Evolutionary conservation across 1,139 yeast species (phyloP).

Genomic region (Pneumocystis wakefieldiae): DNA sequence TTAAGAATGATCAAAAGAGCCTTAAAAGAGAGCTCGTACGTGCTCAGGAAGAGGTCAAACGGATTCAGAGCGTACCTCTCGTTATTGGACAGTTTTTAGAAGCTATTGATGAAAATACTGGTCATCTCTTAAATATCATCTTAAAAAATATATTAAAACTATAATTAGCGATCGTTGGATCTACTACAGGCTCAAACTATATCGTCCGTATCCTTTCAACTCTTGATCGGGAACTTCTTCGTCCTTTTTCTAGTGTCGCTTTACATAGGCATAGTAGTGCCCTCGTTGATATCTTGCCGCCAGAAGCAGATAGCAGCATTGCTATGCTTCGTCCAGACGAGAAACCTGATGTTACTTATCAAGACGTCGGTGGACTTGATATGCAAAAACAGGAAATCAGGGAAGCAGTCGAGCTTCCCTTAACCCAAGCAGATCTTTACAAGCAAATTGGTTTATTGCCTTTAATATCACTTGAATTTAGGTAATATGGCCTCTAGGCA

Average conservation of each 20-base stretch:
- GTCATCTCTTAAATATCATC: constrained; percentile 21
- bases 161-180: constrained; percentile 50
- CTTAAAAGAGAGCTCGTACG: constrained; percentile 83
- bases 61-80: constrained; percentile 92
- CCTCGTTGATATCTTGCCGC: constrained; percentile 89
- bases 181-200: constrained; percentile 94
- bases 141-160: neutral
- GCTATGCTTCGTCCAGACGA: constrained; percentile 90
- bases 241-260: constrained; percentile 91
- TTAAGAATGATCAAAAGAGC: constrained; percentile 95
- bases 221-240: constrained; percentile 81
- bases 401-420: constrained; percentile 94
- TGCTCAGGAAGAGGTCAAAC: constrained; percentile 96
- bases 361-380: constrained; percentile 96
- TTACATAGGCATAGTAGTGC: constrained; percentile 97
- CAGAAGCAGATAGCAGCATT: constrained; percentile 95
- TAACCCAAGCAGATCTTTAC: constrained; percentile 89
- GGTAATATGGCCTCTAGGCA: constrained; percentile 20
- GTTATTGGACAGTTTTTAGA: constrained; percentile 97
- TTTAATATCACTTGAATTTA: neutral
- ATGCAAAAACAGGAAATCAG: constrained; percentile 98
- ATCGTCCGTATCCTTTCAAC: constrained; percentile 91
- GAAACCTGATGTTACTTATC: constrained; percentile 67
- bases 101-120: constrained; percentile 92
- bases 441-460: constrained; percentile 62